phyloP scores from a whole-genome alignment of 2,329 filamentous ascomycete genomes.

The Ophiostoma triangulosporum region DNA sequence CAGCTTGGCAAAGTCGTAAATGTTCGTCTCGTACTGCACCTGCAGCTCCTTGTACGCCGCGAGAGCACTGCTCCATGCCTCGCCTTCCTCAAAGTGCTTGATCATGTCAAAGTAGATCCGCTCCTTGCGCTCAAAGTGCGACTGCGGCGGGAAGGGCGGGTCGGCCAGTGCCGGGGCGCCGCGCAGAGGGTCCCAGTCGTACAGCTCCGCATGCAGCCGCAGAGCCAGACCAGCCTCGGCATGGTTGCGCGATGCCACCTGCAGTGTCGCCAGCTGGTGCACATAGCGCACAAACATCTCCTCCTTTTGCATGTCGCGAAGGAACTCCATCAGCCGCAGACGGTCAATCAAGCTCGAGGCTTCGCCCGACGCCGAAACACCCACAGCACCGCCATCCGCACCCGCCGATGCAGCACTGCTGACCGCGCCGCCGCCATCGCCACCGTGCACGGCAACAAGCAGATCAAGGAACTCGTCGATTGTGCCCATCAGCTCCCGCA shows the following conservation, averaged over 20 bases:
- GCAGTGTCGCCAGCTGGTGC: conserved; percentile 72
- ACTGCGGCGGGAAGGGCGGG: conserved; percentile 69
- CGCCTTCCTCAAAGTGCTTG: conserved; percentile 85
- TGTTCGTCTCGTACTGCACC: conserved; percentile 75
- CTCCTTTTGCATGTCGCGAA: conserved; percentile 92
- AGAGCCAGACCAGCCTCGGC: conserved; percentile 83
- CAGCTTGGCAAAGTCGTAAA: conserved; percentile 85
- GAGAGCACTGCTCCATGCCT: conserved; percentile 81
- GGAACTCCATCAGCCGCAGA: conserved; percentile 84
- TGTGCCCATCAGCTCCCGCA: conserved; percentile 68
- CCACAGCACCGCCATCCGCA: background rate
- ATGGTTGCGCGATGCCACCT: conserved; percentile 61
- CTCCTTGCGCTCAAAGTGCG: conserved; percentile 85
- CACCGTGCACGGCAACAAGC: conserved; percentile 75
- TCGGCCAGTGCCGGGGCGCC: conserved; percentile 54
- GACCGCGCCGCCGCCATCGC: conserved; percentile 36
- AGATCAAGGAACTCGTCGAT: conserved; percentile 86
- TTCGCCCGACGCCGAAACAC: conserved; percentile 37
- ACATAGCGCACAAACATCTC: conserved; percentile 95
- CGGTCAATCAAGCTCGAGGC: conserved; percentile 77
- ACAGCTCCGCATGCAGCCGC: conserved; percentile 80
- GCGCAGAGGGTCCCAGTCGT: conserved; percentile 71
- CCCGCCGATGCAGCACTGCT: background rate
- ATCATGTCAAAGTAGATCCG: conserved; percentile 89
- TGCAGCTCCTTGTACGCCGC: conserved; percentile 83